Conservation (phyloP, 75 land plant species). For the Cupressus sempervirens region DNA sequence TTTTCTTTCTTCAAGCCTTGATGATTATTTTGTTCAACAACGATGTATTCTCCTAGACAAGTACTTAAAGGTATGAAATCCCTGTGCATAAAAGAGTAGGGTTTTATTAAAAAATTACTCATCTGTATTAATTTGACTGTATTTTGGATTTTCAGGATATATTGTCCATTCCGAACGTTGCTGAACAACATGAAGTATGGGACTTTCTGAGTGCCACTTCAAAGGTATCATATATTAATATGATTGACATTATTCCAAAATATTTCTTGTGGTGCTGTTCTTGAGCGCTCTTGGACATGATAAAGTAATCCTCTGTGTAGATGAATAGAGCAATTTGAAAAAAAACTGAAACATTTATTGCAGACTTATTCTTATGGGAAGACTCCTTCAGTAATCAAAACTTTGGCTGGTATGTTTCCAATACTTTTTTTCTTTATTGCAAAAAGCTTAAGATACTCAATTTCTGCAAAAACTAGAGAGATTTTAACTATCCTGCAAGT, state of each 20-base stretch:
- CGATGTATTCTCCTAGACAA: constrained; percentile 92
- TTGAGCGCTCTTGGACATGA: background rate
- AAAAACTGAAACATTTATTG: constrained; percentile 15
- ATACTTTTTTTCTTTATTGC: background rate
- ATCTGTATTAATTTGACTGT: background rate
- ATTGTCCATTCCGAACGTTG: constrained; percentile 89
- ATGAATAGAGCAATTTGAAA: background rate
- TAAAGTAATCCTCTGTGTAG: background rate
- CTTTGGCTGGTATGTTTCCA: constrained; percentile 65
- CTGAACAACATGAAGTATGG: constrained; percentile 99
- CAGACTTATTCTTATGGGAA: constrained; percentile 92
- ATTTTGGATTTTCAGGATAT: constrained; percentile 60
- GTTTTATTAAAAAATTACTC: background rate
- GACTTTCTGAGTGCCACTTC: constrained; percentile 87
- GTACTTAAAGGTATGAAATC: constrained; percentile 67
- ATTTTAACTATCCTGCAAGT: background rate
- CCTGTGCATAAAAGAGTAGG: background rate
- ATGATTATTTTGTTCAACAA: constrained; percentile 83
- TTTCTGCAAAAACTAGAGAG: background rate
- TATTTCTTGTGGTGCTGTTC: background rate
- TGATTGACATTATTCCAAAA: background rate
- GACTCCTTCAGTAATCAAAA: constrained; percentile 88
- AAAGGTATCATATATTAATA: constrained; percentile 52
- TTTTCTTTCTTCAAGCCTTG: constrained; percentile 87
- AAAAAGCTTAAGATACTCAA: background rate